These are phyloP conservation scores for Paraphaeosphaeria minitans DNA, from an alignment of 2,329 filamentous ascomycete genomes.

Conservation along the genomic window DNA sequence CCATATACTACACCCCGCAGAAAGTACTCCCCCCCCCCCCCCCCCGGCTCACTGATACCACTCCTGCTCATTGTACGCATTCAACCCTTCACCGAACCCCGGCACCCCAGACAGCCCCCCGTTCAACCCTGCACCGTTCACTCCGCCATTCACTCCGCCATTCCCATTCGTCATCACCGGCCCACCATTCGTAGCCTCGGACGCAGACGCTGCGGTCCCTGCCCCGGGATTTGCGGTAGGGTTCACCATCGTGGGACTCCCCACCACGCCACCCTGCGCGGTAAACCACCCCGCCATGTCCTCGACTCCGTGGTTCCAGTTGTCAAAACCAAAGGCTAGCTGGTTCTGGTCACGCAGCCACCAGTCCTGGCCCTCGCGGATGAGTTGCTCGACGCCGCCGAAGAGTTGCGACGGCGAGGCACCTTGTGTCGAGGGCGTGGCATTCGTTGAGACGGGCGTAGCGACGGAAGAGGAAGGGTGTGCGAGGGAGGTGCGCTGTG, in stretches of 20 bases:
- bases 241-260: conserved; percentile 16
- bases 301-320: conserved; percentile 56
- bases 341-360: conserved; percentile 67
- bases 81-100: conserved; percentile 21
- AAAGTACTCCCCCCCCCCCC: no score
- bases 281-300: conserved; percentile 41
- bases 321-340: conserved; percentile 65
- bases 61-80: conserved; percentile 31
- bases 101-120: conserved; percentile 10
- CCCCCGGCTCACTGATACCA: conserved; percentile 27
- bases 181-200: conserved; percentile 28
- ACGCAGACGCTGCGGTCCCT: conserved; percentile 5
- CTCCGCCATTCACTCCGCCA: conserved; percentile 5
- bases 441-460: conserved; percentile 27
- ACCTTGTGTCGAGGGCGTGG: conserved; percentile 28
- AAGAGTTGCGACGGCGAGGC: conserved; percentile 60
- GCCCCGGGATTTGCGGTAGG: conserved; percentile 5
- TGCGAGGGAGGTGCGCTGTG: conserved; percentile 30
- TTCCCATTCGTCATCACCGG: conserved; percentile 18
- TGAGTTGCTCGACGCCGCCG: conserved; percentile 63
- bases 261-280: conserved; percentile 13
- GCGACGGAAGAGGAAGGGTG: conserved; percentile 5
- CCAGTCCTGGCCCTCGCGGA: conserved; percentile 66
- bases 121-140: conserved; percentile 3
- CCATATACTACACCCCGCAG: not conserved